Base-by-base conservation (phyloP, 495 filamentous ascomycete species). In the Tuber umbilicatum region DNA sequence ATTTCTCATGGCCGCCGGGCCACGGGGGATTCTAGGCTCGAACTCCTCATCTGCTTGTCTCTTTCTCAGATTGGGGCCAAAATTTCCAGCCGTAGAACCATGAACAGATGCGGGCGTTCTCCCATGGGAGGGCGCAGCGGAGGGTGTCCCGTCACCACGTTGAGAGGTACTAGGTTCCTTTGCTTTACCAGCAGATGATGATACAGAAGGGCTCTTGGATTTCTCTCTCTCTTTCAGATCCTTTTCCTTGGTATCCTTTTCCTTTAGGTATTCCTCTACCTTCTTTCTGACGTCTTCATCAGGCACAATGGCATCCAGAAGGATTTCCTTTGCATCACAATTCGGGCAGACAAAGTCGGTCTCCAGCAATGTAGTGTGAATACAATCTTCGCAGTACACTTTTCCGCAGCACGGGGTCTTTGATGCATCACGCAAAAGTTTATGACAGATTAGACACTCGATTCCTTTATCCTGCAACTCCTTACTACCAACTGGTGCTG, bases 341-440 rank as follows among this genome's bases (percentile, higher is more conserved):
- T 89, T 90, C 73, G 96, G 96, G 83, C 95, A 99, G 81, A 92
- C 87, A 86, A 99, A 93, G 87, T 99, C 95, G 88, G 91, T 94
- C 86, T 98, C 93, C 85, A 97, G 93, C 85, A 99, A 90, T 81
- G 93, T 91, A 89, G 94, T 96, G 80, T 94, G 94, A 84, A 98
- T 97, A 91, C 95, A 99, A 80, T 98, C 93, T 88, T 93, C 92
- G 89, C 95, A 99, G 88, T 94, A 98, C 83, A 94, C 97, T 87
- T 91, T 94, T 83, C 91, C 88, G 87, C 95, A 99, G 87, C 95
- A 99, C 75, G 95, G 96, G 79, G 94, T 98, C 88, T 97, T 94
- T 86, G 93, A 94, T 86, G 95, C 94, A 83, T 97, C 92, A 90
- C 94, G 88, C 86, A 97, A 97, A 86, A 97, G 89, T 84, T 91